Conservation (phyloP, 345 rosid species). For the Euphorbia tirucalli region DNA sequence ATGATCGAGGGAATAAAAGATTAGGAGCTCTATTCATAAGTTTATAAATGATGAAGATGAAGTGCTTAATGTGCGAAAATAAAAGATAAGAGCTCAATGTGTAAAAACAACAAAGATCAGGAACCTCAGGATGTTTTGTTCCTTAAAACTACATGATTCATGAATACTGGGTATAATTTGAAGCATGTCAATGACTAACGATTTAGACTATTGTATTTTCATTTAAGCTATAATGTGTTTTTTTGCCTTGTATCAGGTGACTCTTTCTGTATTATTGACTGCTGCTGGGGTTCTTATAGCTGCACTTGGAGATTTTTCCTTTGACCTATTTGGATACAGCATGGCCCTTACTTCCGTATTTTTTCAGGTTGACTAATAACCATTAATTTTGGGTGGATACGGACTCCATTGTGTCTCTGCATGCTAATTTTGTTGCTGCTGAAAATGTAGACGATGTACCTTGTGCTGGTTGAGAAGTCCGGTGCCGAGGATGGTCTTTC, state of each 20-base stretch:
- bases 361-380: slow-evolving; percentile 55
- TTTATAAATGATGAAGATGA: too few relatives aligned
- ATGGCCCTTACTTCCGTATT: slow-evolving; percentile 93
- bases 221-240: slow-evolving; percentile 9
- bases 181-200: not conserved
- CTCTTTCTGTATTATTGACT: slow-evolving; percentile 73
- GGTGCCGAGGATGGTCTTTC: slow-evolving; percentile 98
- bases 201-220: not conserved
- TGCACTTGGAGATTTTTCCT: slow-evolving; percentile 92
- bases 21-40: too few relatives aligned
- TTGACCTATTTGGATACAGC: slow-evolving; percentile 79
- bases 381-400: slow-evolving; percentile 3
- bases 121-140: too few relatives aligned
- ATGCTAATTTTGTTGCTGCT: slow-evolving; percentile 11
- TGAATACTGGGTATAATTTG: too few relatives aligned
- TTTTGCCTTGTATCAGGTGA: slow-evolving; percentile 54
- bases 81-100: too few relatives aligned
- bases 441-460: slow-evolving; percentile 89
- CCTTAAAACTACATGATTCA: not conserved
- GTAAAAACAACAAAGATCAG: too few relatives aligned
- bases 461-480: slow-evolving; percentile 88
- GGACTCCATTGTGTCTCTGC: slow-evolving; percentile 3
- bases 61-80: too few relatives aligned
- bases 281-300: slow-evolving; percentile 91
- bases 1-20: too few relatives aligned